Percentiles rank a stretch among this genome's conserved stretches.
Conservation (phyloP, 2,329 filamentous ascomycete genomes). For the Pseudopyricularia javanii region DNA sequence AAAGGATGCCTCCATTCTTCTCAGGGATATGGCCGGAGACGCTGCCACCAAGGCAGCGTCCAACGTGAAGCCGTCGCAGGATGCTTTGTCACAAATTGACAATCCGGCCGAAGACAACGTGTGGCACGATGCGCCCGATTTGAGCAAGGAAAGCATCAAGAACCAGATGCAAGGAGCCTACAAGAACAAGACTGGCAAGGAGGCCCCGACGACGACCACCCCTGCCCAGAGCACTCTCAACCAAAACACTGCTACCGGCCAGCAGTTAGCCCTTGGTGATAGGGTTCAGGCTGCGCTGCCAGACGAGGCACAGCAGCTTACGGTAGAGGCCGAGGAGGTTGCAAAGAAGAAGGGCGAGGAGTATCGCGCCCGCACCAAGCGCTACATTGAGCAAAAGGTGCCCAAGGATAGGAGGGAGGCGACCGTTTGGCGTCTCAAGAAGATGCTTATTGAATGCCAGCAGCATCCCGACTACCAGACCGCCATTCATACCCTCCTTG, state of each 20-base stretch:
- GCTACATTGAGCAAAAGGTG: conserved; percentile 78
- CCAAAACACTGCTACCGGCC: background rate
- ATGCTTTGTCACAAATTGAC: conserved; percentile 67
- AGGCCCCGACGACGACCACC: background rate
- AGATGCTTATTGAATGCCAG: conserved; percentile 95
- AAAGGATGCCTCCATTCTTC: conserved; percentile 65
- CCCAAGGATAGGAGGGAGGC: conserved; percentile 88
- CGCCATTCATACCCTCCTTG: conserved; percentile 79
- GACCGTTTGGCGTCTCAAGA: conserved; percentile 85
- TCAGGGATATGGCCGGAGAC: conserved; percentile 87
- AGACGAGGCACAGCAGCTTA: conserved; percentile 34
- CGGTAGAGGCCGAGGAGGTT: conserved; percentile 44
- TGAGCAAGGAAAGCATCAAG: conserved; percentile 59
- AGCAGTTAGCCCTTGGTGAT: background rate
- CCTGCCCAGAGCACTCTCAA: background rate
- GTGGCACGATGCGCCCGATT: conserved; percentile 79
- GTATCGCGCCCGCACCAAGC: conserved; percentile 35
- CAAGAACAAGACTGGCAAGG: conserved; percentile 19
- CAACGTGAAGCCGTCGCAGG: conserved; percentile 64
- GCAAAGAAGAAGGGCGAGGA: conserved; percentile 25
- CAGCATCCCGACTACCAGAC: conserved; percentile 86
- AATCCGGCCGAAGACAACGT: conserved; percentile 78
- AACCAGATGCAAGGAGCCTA: conserved; percentile 54
- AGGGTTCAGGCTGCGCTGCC: background rate
- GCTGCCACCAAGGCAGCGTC: conserved; percentile 68